Evolutionary conservation across 345 rosid species (phyloP).

Genomic region (Salix suchowensis): DNA sequence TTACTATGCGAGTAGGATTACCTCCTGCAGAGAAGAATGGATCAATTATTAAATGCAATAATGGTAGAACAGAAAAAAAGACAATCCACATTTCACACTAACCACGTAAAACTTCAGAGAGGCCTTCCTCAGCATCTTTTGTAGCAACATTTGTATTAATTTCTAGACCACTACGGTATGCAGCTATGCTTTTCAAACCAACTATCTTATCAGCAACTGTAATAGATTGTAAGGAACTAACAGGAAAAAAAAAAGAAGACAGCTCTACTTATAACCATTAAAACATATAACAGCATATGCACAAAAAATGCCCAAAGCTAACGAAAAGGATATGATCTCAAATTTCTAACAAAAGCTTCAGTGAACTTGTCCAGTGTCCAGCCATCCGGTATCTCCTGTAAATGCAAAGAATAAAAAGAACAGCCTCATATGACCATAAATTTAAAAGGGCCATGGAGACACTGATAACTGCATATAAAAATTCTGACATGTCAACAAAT

Average conservation of each 20-base stretch:
- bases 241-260: slow-evolving; percentile 1
- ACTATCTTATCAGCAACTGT: slow-evolving; percentile 57
- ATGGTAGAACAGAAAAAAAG: slow-evolving; percentile 4
- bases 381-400: slow-evolving; percentile 47
- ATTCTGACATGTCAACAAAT: background rate
- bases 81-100: slow-evolving; percentile 19
- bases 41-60: slow-evolving; percentile 16
- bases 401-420: background rate
- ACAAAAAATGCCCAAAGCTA: slow-evolving; percentile 13
- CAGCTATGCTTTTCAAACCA: slow-evolving; percentile 85
- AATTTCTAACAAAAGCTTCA: slow-evolving; percentile 41
- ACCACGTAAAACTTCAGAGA: slow-evolving; percentile 55
- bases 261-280: background rate
- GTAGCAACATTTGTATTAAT: slow-evolving; percentile 54
- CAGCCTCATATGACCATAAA: background rate
- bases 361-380: slow-evolving; percentile 74
- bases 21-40: slow-evolving; percentile 50
- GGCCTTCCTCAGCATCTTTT: slow-evolving; percentile 72
- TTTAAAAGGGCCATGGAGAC: background rate
- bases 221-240: slow-evolving; percentile 43
- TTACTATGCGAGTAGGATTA: slow-evolving; percentile 55
- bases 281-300: background rate
- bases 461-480: background rate
- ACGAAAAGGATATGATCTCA: slow-evolving; percentile 81
- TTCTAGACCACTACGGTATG: slow-evolving; percentile 85